Conservation (phyloP, 2,329 filamentous ascomycete genomes). For the Phoma sp. region DNA sequence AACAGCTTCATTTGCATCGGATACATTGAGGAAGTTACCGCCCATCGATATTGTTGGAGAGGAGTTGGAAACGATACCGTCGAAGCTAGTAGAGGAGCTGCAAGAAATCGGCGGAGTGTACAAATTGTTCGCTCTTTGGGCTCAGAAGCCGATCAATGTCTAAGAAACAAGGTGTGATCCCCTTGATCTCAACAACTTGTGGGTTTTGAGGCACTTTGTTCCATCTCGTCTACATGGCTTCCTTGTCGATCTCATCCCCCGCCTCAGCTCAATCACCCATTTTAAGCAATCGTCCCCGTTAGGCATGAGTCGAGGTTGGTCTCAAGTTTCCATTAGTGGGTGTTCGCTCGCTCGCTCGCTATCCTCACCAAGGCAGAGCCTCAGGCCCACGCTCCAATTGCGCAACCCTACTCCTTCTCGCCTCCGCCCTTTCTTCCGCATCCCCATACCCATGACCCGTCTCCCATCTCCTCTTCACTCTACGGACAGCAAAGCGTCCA, state of each 20-base stretch:
- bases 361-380: conserved; percentile 31
- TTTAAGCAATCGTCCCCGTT: too few species aligned
- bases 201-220: too few species aligned
- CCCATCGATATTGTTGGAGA: conserved; percentile 12
- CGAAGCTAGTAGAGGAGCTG: conserved; percentile 17
- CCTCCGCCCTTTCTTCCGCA: conserved; percentile 23
- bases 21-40: conserved; percentile 19
- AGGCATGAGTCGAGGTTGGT: background rate
- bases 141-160: conserved; percentile 7
- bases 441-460: conserved; percentile 26
- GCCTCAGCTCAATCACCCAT: too few species aligned
- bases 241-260: too few species aligned
- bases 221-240: too few species aligned
- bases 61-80: conserved; percentile 15
- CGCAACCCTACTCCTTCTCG: conserved; percentile 20
- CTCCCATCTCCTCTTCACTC: conserved; percentile 40
- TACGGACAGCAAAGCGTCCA: conserved; percentile 46
- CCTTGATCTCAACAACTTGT: too few species aligned
- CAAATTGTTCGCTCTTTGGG: conserved; percentile 14
- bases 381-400: conserved; percentile 26
- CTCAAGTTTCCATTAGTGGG: background rate
- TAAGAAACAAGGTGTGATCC: background rate
- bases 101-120: conserved; percentile 12
- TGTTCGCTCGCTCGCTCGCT: background rate
- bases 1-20: conserved; percentile 13